Base-by-base conservation (phyloP, 805 yeast species). In the Hanseniaspora occidentalis region DNA sequence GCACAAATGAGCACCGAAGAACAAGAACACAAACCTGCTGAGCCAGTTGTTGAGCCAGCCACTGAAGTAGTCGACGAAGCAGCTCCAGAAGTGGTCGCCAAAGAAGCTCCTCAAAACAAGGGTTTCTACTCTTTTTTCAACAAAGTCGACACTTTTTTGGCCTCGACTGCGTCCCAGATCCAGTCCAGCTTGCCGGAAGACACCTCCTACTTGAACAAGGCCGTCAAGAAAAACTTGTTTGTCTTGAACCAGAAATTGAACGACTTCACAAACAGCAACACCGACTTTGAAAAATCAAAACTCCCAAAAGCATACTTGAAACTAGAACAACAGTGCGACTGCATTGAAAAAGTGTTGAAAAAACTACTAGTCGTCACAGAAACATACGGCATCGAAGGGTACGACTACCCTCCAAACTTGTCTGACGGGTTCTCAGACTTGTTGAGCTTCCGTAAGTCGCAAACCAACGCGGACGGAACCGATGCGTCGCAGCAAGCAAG, bases 391-490 rank as follows among this genome's bases (percentile, higher is more conserved):
- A 74, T 79, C 45, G 81, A 79, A 49, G 73, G 82, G 37, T 83
- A 83, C 56, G 94, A 83, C 56, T 82, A 80, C 51, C 94, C 94
- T 20, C 89, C 92, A 40, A 79, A 79, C 56, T 59, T 82, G 46
- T 70, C 71, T 45, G 89, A 83, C 49, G 74, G 82, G 35, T 65
- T 75, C 19, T 64, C 65, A 37, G 79, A 80, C 49, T 75, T 79
- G 52, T 74, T 61, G 64, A 38, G 13, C 38, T 42, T 7, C 35
- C 38, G 41, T 35, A 41, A 29, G 45, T 49, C 9, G 27, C 48
- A 31, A 48, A 47, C 40, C 49, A 49, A 36, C 52, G 48, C 23
- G 51, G 43, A 46, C 25, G 46, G 42, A 14, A 25, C 37, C 10
- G 43, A 44, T 11, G 35, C 39, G 13, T 42, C 41, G 35, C 23